A percentile compares a stretch with the other conserved stretches of the same genome.
These are phyloP conservation scores for Russula sp. DNA, from an alignment of 768 basidiomycete species.

Conservation along the genomic window DNA sequence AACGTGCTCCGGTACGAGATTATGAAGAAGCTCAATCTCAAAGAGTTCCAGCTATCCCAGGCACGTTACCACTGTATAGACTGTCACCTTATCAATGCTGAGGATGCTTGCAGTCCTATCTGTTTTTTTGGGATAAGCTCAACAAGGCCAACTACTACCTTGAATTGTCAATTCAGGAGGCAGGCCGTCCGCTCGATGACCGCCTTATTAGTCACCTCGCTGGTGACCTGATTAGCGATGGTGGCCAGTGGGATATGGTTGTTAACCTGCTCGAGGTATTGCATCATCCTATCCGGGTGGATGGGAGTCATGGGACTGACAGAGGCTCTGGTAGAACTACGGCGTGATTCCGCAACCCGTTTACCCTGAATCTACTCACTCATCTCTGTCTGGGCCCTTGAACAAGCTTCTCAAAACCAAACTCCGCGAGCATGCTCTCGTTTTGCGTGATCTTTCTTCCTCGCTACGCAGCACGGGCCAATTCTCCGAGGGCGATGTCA, in stretches of 20 bases:
- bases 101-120: slow-evolving; percentile 52
- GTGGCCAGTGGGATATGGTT: slow-evolving; percentile 95
- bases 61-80: slow-evolving; percentile 32
- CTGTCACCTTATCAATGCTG: not conserved
- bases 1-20: slow-evolving; percentile 79
- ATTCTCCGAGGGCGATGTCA: slow-evolving; percentile 42
- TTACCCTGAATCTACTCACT: slow-evolving; percentile 83
- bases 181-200: slow-evolving; percentile 73
- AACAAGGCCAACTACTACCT: slow-evolving; percentile 93
- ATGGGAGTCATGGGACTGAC: not conserved
- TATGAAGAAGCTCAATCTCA: slow-evolving; percentile 79
- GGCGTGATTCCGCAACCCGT: slow-evolving; percentile 80
- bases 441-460: slow-evolving; percentile 59
- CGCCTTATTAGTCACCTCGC: slow-evolving; percentile 77
- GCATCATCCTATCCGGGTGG: not conserved
- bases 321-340: slow-evolving; percentile 47
- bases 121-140: slow-evolving; percentile 96
- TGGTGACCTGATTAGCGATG: slow-evolving; percentile 76
- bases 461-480: slow-evolving; percentile 44
- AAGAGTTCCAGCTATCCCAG: slow-evolving; percentile 90
- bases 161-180: slow-evolving; percentile 78
- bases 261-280: slow-evolving; percentile 58
- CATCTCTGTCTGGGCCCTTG: slow-evolving; percentile 63
- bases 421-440: slow-evolving; percentile 84
- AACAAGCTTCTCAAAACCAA: slow-evolving; percentile 82